A percentile compares a stretch with the other conserved stretches of the same genome.
These are phyloP conservation scores for Ophiostoma sp. DNA, from an alignment of 2,329 filamentous ascomycete species.

Conservation along the genomic window DNA sequence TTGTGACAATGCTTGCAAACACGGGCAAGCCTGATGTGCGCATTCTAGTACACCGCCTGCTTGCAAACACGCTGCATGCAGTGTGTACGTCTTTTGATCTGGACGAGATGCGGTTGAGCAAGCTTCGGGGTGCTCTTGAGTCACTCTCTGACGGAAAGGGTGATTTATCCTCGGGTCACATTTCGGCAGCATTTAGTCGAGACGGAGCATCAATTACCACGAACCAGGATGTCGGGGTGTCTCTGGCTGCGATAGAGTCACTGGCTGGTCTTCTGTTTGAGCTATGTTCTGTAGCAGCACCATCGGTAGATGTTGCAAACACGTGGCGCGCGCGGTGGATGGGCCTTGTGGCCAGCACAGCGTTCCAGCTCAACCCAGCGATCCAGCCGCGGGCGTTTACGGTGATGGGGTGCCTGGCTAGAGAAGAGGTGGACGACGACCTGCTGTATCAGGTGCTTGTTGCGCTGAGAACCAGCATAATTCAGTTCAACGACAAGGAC, in stretches of 20 bases:
- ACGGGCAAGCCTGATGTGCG: conserved; percentile 55
- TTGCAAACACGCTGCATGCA: conserved; percentile 63
- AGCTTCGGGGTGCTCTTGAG: conserved; percentile 52
- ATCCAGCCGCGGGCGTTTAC: conserved; percentile 65
- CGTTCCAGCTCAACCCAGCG: conserved; percentile 67
- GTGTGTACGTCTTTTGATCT: conserved; percentile 61
- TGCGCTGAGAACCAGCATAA: conserved; percentile 58
- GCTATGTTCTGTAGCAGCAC: conserved; percentile 57
- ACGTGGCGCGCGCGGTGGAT: conserved; percentile 68
- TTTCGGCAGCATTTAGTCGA: conserved; percentile 39
- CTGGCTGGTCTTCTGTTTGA: conserved; percentile 59
- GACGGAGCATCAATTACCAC: conserved; percentile 53
- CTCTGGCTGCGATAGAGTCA: conserved; percentile 54
- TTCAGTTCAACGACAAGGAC: conserved; percentile 47
- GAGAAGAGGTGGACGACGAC: conserved; percentile 68
- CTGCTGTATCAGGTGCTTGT: conserved; percentile 66
- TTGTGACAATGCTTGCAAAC: conserved; percentile 66
- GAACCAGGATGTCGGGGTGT: conserved; percentile 48
- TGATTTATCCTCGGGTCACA: conserved; percentile 52
- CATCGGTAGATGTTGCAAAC: conserved; percentile 60
- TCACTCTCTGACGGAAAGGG: conserved; percentile 55
- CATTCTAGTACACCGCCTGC: conserved; percentile 55
- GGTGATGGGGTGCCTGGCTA: conserved; percentile 65
- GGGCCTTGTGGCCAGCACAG: conserved; percentile 66
- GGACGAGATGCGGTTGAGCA: conserved; percentile 54